Conservation (phyloP, 345 rosid genomes). For the Turritis glabra region DNA sequence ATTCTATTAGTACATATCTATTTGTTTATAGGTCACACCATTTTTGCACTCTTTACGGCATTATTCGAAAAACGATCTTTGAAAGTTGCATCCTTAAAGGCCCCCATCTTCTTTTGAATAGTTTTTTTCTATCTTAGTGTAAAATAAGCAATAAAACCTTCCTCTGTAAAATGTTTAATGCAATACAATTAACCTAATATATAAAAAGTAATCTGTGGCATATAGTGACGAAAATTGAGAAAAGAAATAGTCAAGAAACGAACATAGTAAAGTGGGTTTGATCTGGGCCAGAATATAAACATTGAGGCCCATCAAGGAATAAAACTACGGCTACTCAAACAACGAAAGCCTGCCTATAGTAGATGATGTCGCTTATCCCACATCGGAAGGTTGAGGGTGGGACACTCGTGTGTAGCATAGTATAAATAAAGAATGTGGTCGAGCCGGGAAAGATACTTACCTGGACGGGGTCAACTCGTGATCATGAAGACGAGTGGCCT, state of each 20-base stretch:
- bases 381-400: not conserved
- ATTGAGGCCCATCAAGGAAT: not conserved
- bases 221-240: not conserved
- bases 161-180: not conserved
- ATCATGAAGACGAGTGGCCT: conserved; percentile 13
- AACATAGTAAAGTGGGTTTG: not conserved
- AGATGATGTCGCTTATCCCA: not conserved
- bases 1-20: not conserved
- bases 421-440: not conserved
- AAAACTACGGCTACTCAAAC: not conserved
- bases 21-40: not conserved
- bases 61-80: too few species aligned
- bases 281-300: not conserved
- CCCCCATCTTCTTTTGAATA: too few species aligned
- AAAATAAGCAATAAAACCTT: too few species aligned
- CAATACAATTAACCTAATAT: not conserved
- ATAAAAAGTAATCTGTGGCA: not conserved
- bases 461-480: conserved; percentile 11
- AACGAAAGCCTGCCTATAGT: not conserved
- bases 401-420: not conserved
- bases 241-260: not conserved
- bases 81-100: too few species aligned
- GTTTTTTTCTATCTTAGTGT: too few species aligned
- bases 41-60: too few species aligned
- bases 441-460: not conserved